Evolutionary conservation across 768 basidiomycete species (phyloP).

Genomic region (Auriscalpium microsporum): DNA sequence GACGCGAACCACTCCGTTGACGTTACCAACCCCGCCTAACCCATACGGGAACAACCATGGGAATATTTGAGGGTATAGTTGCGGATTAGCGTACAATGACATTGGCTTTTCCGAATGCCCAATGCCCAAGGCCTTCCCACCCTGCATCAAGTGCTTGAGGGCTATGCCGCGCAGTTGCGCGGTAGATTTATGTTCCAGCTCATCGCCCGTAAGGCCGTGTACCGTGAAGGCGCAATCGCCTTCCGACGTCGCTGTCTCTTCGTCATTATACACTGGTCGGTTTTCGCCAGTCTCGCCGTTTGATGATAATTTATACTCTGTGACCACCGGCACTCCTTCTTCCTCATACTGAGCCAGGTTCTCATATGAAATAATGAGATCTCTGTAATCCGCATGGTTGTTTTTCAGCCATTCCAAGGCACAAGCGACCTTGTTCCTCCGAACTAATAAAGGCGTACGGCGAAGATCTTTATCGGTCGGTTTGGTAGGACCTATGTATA

Average conservation of each 20-base stretch:
- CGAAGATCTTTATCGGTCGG: constrained; percentile 20
- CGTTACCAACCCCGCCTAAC: constrained; percentile 26
- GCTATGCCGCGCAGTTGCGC: constrained; percentile 17
- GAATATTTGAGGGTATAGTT: constrained; percentile 30
- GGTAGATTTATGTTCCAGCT: constrained; percentile 3
- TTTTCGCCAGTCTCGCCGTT: background rate
- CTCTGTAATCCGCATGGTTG: background rate
- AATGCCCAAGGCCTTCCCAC: constrained; percentile 21
- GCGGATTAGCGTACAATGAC: constrained; percentile 27
- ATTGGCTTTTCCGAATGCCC: constrained; percentile 21
- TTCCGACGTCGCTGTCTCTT: constrained; percentile 19
- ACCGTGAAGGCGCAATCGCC: constrained; percentile 31
- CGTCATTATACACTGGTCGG: constrained; percentile 19
- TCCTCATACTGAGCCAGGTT: constrained; percentile 15
- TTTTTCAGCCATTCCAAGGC: background rate
- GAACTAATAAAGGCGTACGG: constrained; percentile 14
- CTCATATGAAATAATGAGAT: constrained; percentile 11
- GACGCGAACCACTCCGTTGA: background rate
- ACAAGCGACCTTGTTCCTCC: constrained; percentile 1
- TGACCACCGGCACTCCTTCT: constrained; percentile 16
- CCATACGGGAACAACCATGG: constrained; percentile 37
- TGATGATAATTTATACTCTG: background rate
- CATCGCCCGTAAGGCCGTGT: constrained; percentile 26
- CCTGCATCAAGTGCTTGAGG: constrained; percentile 20
- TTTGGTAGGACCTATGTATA: constrained; percentile 23